These are phyloP conservation scores for Cercospora sp. DNA, from an alignment of 2,329 filamentous ascomycete genomes.

Conservation along the genomic window DNA sequence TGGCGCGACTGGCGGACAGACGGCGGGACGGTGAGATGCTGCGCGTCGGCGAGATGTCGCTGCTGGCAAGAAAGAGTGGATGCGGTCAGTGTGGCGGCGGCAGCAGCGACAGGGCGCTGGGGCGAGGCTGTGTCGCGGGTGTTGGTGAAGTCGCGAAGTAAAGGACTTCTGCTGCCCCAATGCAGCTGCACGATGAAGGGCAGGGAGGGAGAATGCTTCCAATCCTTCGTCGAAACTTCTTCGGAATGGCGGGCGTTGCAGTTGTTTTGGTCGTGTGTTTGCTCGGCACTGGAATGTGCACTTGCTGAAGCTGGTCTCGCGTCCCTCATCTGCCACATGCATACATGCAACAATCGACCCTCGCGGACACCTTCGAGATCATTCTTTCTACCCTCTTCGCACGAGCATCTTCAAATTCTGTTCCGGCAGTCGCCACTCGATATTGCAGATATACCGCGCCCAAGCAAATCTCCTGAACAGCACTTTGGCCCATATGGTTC, in stretches of 20 bases:
- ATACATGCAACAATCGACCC: neutral
- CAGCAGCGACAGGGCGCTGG: neutral
- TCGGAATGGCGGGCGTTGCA: constrained; percentile 11
- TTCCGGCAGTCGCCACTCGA: neutral
- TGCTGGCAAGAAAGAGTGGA: constrained; percentile 6
- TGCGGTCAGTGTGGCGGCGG: constrained; percentile 8
- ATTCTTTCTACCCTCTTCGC: neutral
- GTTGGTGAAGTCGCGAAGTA: neutral
- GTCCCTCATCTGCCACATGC: constrained; percentile 1
- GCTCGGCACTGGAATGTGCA: constrained; percentile 2
- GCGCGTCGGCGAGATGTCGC: neutral
- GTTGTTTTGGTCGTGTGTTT: constrained; percentile 7
- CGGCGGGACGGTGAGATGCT: neutral
- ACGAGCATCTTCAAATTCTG: neutral
- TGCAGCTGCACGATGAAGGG: neutral
- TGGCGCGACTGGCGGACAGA: constrained; percentile 1
- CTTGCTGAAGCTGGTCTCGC: neutral
- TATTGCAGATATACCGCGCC: neutral
- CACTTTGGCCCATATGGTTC: neutral
- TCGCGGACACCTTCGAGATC: neutral
- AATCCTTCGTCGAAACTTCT: constrained; percentile 3
- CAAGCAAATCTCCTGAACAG: neutral
- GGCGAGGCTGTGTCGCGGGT: constrained; percentile 6
- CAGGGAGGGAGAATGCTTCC: neutral
- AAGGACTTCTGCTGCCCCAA: neutral